Base-by-base conservation (phyloP, 78 protist genomes). In the Dictyostelium brefeldianum region DNA sequence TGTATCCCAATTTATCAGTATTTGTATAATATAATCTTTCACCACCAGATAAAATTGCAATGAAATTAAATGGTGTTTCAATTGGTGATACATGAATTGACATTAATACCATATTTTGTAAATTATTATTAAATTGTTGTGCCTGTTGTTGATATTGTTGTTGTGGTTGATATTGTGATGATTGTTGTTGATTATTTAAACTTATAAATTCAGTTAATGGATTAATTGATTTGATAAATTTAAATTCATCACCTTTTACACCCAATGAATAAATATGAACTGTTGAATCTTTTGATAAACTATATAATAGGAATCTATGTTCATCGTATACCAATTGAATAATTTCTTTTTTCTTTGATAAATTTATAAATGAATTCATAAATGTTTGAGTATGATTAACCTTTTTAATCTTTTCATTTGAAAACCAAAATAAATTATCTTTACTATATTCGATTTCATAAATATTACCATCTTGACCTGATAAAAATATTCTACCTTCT, bases 391-490 rank as follows among this genome's bases (percentile, higher is more conserved):
- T 85, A 29, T 25, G 62, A 18, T 75, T 74, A 17, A 59, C 29
- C 59, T 85, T 85, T 53, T 43, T 56, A 20, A 85, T 85, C 77
- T 75, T 85, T 25, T 71, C 71, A 11, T 53, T n/a, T 11, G 83
- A 46, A 27, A 85, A 75, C 85, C 84, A 89, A 9, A 54, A 69
- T 48, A 51, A 47, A 69, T 20, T 20, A 53, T 80, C 83, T 29
- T 59, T 78, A 59, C 83, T 56, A 22, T 91, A 91, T 15, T 56
- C 85, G 15, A 91, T 73, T 51, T 91, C 95, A 59, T 91, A 91
- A 15, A 91, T 22, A 75, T 91, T 43, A 18, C 95, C 95, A 43
- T 91, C 95, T 46, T 81, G 83, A 51, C 95, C 95, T 25, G 90
- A 67, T 15, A 82, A 41, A 46, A 82, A 91, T 17, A 91, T 81